Base-by-base conservation (phyloP, 345 rosid genomes). In the Microthlaspi erraticum region DNA sequence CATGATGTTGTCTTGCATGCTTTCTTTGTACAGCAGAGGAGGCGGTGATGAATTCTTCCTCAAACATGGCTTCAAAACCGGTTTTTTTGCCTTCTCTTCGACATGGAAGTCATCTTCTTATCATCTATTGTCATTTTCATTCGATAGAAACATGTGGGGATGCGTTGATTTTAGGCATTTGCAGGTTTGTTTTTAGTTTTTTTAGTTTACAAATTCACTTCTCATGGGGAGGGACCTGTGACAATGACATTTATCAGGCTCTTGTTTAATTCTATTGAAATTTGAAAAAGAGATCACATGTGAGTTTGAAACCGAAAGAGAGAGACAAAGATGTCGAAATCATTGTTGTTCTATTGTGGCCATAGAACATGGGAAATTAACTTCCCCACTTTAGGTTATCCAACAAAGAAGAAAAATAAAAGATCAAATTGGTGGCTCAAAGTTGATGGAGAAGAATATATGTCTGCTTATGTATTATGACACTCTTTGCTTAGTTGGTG, bases 321-420 rank as follows among this genome's bases (percentile, higher is more conserved):
- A 71, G 46, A 72, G 65, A 73, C 60, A 74, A 59, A 66, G 68
- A 66, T 67, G 68, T 67, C 17, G 33, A 74, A 60, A 68, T 74
- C 78, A 62, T 49, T 75, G 65, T 38, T 54, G 10, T 12, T 75
- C 59, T 37, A 26, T 62, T 45, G 75, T 62, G 60, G 70, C 74
- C 65, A 43, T 69, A 55, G 75, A 75, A 69, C 75, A 75, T 75
- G 75, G 71, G 75, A 56, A 75, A 60, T 37, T 54, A 59, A 74
- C 67, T 74, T 66, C 61, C 67, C 72, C 67, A 74, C 72, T 66
- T 50, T 66, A 68, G 68, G 74, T 45, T 37, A 60, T 75, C 74
- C 50, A 68, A 39, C 6, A 7, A 18, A 36, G 61, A 57, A 57
- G 37, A 39, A 31, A 56, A 19, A n/a, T n/a, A n/a, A 59, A 46